Evolutionary conservation across 2,329 filamentous ascomycete species (phyloP).

Genomic region (Pseudocercospora macadamiae): DNA sequence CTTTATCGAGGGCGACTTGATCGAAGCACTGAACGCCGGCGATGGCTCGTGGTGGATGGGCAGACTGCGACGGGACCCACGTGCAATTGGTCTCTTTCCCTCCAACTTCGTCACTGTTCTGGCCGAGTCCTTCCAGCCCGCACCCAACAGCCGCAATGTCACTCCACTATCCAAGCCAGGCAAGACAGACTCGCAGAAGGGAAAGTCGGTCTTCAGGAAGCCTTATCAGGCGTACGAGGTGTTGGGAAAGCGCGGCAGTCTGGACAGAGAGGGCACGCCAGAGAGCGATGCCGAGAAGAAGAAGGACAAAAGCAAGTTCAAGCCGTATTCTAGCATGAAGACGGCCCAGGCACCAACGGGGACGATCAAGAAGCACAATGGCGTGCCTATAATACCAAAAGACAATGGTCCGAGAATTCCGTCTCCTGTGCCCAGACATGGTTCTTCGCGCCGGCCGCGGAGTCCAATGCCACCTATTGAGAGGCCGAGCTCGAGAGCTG

Average conservation of each 20-base stretch:
- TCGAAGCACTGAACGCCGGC: slow-evolving; percentile 96
- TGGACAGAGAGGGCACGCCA: slow-evolving; percentile 36
- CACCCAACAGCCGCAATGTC: slow-evolving; percentile 61
- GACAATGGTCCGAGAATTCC: slow-evolving; percentile 37
- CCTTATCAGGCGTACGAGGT: slow-evolving; percentile 65
- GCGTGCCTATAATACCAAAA: slow-evolving; percentile 22
- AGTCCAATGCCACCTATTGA: slow-evolving; percentile 29
- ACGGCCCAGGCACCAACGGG: slow-evolving; percentile 43
- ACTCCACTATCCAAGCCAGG: slow-evolving; percentile 54
- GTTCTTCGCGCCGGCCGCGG: slow-evolving; percentile 28
- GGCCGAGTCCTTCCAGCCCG: slow-evolving; percentile 79
- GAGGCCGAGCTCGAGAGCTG: slow-evolving; percentile 1
- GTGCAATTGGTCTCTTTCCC: slow-evolving; percentile 89
- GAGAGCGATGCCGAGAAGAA: slow-evolving; percentile 36
- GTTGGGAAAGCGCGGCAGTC: slow-evolving; percentile 27
- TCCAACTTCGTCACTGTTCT: slow-evolving; percentile 97
- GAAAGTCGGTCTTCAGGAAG: slow-evolving; percentile 63
- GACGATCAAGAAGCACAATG: slow-evolving; percentile 33
- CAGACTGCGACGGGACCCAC: slow-evolving; percentile 81
- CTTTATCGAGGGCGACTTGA: slow-evolving; percentile 95
- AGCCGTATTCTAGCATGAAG: slow-evolving; percentile 57
- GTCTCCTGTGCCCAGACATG: slow-evolving; percentile 35
- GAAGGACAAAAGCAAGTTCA: slow-evolving; percentile 44
- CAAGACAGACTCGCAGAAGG: slow-evolving; percentile 54
- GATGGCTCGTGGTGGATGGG: slow-evolving; percentile 99